Evolutionary conservation across 2,329 filamentous ascomycete species (phyloP), one percentile per base, ranked within the genome.

Genomic region (Nannizziopsis barbatae): DNA sequence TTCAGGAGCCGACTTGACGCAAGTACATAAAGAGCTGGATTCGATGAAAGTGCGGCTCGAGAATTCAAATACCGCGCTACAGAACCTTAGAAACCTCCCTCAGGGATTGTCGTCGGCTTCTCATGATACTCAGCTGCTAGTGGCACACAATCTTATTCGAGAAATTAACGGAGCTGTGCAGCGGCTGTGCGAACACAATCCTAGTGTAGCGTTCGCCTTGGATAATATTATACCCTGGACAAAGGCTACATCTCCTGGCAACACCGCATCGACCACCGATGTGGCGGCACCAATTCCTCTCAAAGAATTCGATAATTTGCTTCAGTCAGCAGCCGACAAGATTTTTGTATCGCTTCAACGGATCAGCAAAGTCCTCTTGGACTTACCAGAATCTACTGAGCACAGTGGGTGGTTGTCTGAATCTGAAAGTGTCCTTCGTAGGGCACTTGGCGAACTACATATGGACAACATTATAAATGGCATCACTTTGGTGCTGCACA

Each of bases 291-390:
- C 45, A 15, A 22, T 65, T 22, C 55, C 58, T 42, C 51, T 72
- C 17, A 58, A 73, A 14, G 61, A 66, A 0, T 75, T 88, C 39
- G 76, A 80, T 37, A 66, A 73, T 11, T 69, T 73, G 2, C 64
- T 87, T 1, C 76, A 85, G 33, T 75, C 66, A 1, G 71, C 84
- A n/a, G 77, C 83, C 41, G 85, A 94, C 63, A 77, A 79, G 43
- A 76, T 90, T 22, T 78, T 95, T 1, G 83, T 90, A 32, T 82
- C 84, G 1, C 74, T 94, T 42, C 87, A 95, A 62, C 79, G 81
- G 53, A 74, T 84, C 40, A 76, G 79, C 50, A 77, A 76, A 52
- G 67, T 73, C 2, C 67, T 79, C 7, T 65, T 70, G 9, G 69
- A 71, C 2, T 66, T 81, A 1, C 80, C 83, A 1, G 61, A 65